Evolutionary conservation across 805 yeast species (phyloP).

Genomic region (Pichia cephalocereana): DNA sequence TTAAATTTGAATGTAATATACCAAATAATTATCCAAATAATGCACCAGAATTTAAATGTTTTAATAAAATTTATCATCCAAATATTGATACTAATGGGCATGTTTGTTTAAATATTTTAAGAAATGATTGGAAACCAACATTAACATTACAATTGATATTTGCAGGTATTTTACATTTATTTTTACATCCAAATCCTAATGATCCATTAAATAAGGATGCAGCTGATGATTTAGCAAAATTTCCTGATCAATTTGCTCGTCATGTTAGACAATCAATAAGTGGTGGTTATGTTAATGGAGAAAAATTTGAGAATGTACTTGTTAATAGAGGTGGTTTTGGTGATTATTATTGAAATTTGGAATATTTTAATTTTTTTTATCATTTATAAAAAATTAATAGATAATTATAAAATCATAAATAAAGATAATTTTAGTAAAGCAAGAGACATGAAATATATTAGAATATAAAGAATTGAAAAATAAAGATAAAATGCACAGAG

Average conservation of each 20-base stretch:
- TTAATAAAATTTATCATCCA: conserved; percentile 78
- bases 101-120: conserved; percentile 78
- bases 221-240: conserved; percentile 46
- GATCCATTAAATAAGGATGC: conserved; percentile 94
- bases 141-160: conserved; percentile 71
- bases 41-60: conserved; percentile 77
- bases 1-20: conserved; percentile 57
- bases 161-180: conserved; percentile 77
- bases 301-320: conserved; percentile 46
- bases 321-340: no score
- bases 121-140: conserved; percentile 97
- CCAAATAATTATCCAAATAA: conserved; percentile 80
- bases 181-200: conserved; percentile 82
- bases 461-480: no score
- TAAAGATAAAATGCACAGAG: no score
- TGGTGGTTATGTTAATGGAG: conserved; percentile 57
- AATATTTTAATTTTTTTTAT: no score
- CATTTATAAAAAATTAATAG: no score
- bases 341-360: no score
- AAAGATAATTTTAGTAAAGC: no score
- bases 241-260: conserved; percentile 39
- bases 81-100: conserved; percentile 87
- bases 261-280: conserved; percentile 58
- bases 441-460: no score
- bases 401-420: no score